phyloP scores from a whole-genome alignment of 1,139 yeast genomes.

The Candida tetrigidarum region DNA sequence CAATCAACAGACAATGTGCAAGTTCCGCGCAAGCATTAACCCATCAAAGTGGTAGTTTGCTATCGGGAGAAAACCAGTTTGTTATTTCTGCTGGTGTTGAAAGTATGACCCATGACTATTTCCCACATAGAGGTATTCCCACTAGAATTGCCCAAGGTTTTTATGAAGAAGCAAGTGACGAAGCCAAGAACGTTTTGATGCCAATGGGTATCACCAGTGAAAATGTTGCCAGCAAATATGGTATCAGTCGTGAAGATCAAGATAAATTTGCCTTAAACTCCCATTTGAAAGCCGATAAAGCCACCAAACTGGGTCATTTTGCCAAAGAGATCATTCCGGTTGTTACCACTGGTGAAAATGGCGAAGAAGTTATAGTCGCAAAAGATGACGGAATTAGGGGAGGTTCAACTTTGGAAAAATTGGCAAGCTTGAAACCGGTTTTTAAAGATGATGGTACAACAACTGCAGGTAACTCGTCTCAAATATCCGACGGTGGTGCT shows the following conservation, averaged over 20 bases:
- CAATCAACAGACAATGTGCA: conserved; percentile 46
- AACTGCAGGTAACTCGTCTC: conserved; percentile 48
- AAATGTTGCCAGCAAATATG: conserved; percentile 44
- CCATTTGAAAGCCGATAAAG: conserved; percentile 38
- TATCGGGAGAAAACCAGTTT: conserved; percentile 34
- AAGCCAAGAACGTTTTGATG: conserved; percentile 29
- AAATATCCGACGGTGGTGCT: conserved; percentile 47
- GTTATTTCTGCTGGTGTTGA: conserved; percentile 50
- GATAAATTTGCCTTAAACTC: conserved; percentile 42
- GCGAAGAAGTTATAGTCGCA: conserved; percentile 15
- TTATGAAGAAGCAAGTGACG: conserved; percentile 21
- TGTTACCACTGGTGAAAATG: conserved; percentile 29
- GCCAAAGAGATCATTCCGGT: conserved; percentile 40
- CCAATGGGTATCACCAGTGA: conserved; percentile 74
- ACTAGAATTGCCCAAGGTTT: conserved; percentile 27
- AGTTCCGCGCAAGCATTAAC: conserved; percentile 45
- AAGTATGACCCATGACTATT: conserved; percentile 47
- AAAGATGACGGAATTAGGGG: conserved; percentile 39
- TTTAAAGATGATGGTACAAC: conserved; percentile 40
- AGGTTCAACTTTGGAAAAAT: conserved; percentile 31
- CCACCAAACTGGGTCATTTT: conserved; percentile 39
- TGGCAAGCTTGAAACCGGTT: conserved; percentile 35
- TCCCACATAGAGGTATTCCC: conserved; percentile 44
- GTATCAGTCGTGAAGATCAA: conserved; percentile 65
- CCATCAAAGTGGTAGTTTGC: conserved; percentile 34